These are phyloP conservation scores for Aegle marmelos DNA, from an alignment of 345 rosid genomes.

Conservation along the genomic window DNA sequence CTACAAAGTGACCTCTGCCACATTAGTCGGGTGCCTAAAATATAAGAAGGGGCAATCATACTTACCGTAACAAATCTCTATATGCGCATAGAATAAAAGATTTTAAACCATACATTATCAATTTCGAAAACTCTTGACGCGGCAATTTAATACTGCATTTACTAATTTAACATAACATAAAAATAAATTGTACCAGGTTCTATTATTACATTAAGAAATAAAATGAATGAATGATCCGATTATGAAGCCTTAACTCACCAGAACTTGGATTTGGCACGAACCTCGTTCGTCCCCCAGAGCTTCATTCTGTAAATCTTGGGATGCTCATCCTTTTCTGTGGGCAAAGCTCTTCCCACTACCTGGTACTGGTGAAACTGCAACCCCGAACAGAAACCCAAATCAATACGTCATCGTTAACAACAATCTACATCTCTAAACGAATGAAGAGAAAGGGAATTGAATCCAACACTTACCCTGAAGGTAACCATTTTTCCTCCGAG, in stretches of 20 bases:
- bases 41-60: not conserved
- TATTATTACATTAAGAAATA: not conserved
- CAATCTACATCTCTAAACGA: not conserved
- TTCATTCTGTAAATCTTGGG: slow-evolving; percentile 49
- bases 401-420: not conserved
- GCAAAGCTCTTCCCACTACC: slow-evolving; percentile 42
- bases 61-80: not conserved
- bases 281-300: slow-evolving; percentile 45
- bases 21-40: not conserved
- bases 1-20: not conserved
- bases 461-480: slow-evolving; percentile 17
- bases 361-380: slow-evolving; percentile 43
- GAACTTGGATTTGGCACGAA: slow-evolving; percentile 47
- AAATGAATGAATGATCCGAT: too few species aligned
- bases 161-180: not conserved
- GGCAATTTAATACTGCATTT: not conserved
- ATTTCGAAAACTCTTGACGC: not conserved
- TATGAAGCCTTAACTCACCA: slow-evolving; percentile 22
- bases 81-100: not conserved
- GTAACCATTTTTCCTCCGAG: slow-evolving; percentile 12
- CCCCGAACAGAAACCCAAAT: not conserved
- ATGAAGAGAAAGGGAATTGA: not conserved
- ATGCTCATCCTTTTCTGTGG: slow-evolving; percentile 32
- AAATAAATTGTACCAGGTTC: not conserved
- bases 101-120: too few species aligned